Evolutionary conservation across 1,284 basidiomycete genomes (phyloP), one percentile per base, ranked within the genome.

Genomic region (Moniliophthora roreri): DNA sequence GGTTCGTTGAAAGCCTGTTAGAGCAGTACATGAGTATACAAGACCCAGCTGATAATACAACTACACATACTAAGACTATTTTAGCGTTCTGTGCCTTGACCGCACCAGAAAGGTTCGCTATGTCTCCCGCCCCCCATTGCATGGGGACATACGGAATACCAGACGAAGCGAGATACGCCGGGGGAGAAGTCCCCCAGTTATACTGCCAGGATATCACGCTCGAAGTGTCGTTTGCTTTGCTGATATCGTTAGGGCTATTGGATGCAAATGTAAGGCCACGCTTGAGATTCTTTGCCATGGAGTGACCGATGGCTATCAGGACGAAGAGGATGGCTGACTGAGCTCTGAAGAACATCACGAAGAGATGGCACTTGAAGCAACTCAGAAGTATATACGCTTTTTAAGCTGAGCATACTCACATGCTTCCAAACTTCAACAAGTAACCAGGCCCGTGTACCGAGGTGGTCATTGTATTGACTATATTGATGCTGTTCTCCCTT

Each of bases 1-100:
- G 88, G 87, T 66, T 79, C 77, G 55, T 79, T 79, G 65, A 77
- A 79, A 1, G 66, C 63, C 76, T 78, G 28, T 11, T n/a, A n/a
- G n/a, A n/a, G 41, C 16, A 21, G 3, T 16, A n/a, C 13, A 44
- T 21, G 24, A 13, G 20, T 11, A 46, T 56, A 49, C n/a, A n/a
- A n/a, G n/a, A n/a, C n/a, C n/a, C n/a, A n/a, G n/a, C n/a, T n/a
- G n/a, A n/a, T n/a, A n/a, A n/a, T n/a, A 37, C 35, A 42, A 42
- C 38, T 10, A 10, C 3, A n/a, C 73, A 50, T 58, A 79, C 77
- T 52, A 79, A 61, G 23, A 78, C 63, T 3, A 67, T 69, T 48
- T 70, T 73, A 0, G 76, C 71, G 5, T 67, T 68, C 55, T 75
- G 70, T 21, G 68, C 65, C 39, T 68, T 67, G 4, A 78, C 67